These are phyloP conservation scores for Scedosporium dehoogii DNA, from an alignment of 2,329 filamentous ascomycete species.

Conservation along the genomic window DNA sequence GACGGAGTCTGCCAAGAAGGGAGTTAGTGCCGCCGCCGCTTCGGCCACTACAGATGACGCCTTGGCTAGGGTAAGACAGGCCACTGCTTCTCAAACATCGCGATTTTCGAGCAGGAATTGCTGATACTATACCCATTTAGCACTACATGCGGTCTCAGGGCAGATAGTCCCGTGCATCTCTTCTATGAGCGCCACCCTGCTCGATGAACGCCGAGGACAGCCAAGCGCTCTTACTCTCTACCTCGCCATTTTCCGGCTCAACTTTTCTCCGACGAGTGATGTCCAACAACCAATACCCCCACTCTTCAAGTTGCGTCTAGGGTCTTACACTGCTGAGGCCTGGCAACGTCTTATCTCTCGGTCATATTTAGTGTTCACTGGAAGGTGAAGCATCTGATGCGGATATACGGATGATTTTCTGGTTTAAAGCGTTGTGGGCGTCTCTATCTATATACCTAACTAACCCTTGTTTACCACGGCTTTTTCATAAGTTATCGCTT, in stretches of 20 bases:
- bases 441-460: neutral
- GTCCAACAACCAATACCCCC: neutral
- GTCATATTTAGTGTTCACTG: neutral
- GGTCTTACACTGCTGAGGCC: neutral
- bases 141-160: constrained; percentile 19
- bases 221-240: neutral
- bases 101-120: neutral
- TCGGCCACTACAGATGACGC: constrained; percentile 51
- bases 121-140: neutral
- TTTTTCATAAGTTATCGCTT: neutral
- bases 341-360: neutral
- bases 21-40: constrained; percentile 30
- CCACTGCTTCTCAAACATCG: neutral
- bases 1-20: neutral
- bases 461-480: neutral
- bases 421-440: neutral
- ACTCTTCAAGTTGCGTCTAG: neutral
- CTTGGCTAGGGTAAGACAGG: constrained; percentile 38
- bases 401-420: constrained; percentile 4
- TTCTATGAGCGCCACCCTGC: neutral
- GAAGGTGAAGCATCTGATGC: constrained; percentile 1
- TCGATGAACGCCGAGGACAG: neutral
- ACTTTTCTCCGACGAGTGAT: neutral
- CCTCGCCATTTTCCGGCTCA: neutral
- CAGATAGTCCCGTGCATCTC: neutral